Evolutionary conservation across 176 grass and related monocot genomes (phyloP).

Genomic region (Carex kokanica): DNA sequence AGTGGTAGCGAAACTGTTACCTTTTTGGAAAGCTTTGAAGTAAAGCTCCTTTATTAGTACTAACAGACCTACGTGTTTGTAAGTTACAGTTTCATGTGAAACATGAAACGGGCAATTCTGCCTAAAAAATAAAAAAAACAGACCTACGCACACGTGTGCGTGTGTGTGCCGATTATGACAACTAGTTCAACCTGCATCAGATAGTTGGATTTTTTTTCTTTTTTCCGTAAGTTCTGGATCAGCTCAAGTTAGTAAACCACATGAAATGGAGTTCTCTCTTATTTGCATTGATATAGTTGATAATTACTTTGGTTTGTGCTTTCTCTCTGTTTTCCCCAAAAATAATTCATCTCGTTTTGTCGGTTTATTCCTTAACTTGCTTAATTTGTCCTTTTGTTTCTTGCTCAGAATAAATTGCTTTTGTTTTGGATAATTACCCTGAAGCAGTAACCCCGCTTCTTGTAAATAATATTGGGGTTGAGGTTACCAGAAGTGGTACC

Average conservation of each 20-base stretch:
- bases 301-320: not conserved
- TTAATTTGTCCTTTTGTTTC: not conserved
- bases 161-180: not conserved
- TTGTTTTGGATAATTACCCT: not conserved
- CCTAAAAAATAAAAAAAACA: not conserved
- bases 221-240: not conserved
- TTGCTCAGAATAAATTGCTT: not conserved
- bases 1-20: not conserved
- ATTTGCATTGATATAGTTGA: not conserved
- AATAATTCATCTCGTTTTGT: not conserved
- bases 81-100: no score
- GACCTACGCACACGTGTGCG: not conserved
- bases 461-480: not conserved
- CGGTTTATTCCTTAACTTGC: no score
- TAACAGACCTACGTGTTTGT: not conserved
- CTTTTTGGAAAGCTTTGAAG: not conserved
- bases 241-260: not conserved
- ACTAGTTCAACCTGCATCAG: not conserved
- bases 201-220: not conserved
- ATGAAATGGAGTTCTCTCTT: not conserved
- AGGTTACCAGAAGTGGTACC: not conserved
- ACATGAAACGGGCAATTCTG: no score
- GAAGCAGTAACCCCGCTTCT: not conserved
- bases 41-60: conserved; percentile 1
- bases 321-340: not conserved